Evolutionary conservation across 805 yeast genomes (phyloP).

Genomic region (Hanseniaspora clermontiae): DNA sequence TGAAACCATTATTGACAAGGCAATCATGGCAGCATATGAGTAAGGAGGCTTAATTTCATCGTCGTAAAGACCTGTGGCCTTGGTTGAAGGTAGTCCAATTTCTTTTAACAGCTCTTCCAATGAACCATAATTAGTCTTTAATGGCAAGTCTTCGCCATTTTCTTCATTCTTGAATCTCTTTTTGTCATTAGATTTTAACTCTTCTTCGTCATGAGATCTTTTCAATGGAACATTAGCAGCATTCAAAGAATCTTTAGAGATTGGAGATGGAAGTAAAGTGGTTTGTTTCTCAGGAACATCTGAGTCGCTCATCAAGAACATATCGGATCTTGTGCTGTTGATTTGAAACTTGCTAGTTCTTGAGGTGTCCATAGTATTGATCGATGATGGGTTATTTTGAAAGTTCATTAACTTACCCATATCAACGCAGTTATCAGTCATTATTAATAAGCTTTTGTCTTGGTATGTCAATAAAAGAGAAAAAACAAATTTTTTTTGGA

Average conservation of each 20-base stretch:
- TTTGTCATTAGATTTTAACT: background rate
- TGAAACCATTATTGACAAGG: slow-evolving; percentile 82
- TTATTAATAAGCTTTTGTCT: background rate
- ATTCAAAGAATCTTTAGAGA: background rate
- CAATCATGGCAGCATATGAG: slow-evolving; percentile 86
- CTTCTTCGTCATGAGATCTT: background rate
- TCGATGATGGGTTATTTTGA: background rate
- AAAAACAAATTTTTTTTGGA: background rate
- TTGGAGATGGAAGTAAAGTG: background rate
- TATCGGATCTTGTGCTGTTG: background rate
- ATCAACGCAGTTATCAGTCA: background rate
- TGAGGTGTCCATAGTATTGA: background rate
- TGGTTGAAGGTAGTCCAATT: slow-evolving; percentile 7
- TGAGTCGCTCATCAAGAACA: background rate
- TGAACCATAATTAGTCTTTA: slow-evolving; percentile 10
- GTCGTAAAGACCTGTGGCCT: slow-evolving; percentile 15
- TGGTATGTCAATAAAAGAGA: background rate
- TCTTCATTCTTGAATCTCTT: slow-evolving; percentile 17
- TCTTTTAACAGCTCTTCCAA: slow-evolving; percentile 10
- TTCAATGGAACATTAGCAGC: background rate
- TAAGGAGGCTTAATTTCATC: slow-evolving; percentile 63
- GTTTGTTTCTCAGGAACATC: background rate
- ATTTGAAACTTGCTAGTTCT: background rate
- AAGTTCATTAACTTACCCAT: background rate
- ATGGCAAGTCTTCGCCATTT: slow-evolving; percentile 13